Percentiles rank a stretch among this genome's conserved stretches.
Conservation (phyloP, 805 yeast species). For the Monosporozyma siamensis region DNA sequence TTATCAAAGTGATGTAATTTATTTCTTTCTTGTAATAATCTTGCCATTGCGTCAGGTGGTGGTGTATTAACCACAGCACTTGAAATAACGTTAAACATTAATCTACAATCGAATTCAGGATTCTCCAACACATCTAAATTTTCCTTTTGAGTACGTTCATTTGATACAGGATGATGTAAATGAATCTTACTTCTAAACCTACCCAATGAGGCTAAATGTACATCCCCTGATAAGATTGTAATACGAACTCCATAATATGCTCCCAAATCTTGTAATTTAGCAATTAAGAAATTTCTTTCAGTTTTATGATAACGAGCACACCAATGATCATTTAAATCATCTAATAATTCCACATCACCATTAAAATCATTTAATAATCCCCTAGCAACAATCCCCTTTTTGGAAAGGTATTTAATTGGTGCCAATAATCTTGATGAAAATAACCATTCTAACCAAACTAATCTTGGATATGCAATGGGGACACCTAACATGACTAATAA, state of each 20-base stretch:
- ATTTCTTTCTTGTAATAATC: constrained; percentile 57
- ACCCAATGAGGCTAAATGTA: constrained; percentile 80
- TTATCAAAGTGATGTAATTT: constrained; percentile 57
- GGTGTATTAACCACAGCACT: constrained; percentile 91
- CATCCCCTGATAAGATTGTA: constrained; percentile 88
- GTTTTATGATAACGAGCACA: constrained; percentile 77
- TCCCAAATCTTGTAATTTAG: constrained; percentile 56
- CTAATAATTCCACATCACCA: constrained; percentile 83
- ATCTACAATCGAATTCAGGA: constrained; percentile 64
- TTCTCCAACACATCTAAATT: constrained; percentile 34
- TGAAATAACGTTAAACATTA: constrained; percentile 74
- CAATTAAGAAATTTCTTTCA: constrained; percentile 69
- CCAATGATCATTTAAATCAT: constrained; percentile 96
- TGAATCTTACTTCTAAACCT: constrained; percentile 53
- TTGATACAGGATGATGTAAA: constrained; percentile 33
- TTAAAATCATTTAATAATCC: constrained; percentile 88
- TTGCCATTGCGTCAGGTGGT: constrained; percentile 83
- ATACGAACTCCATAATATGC: constrained; percentile 56
- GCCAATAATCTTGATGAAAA: constrained; percentile 51
- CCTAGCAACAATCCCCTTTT: constrained; percentile 50
- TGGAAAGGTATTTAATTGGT: constrained; percentile 55
- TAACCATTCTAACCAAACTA: constrained; percentile 81
- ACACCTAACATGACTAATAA: constrained; percentile 80
- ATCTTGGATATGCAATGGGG: constrained; percentile 88
- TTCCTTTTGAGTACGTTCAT: constrained; percentile 28